Evolutionary conservation across 75 land plant genomes (phyloP).

Genomic region (Azolla pinnata): DNA sequence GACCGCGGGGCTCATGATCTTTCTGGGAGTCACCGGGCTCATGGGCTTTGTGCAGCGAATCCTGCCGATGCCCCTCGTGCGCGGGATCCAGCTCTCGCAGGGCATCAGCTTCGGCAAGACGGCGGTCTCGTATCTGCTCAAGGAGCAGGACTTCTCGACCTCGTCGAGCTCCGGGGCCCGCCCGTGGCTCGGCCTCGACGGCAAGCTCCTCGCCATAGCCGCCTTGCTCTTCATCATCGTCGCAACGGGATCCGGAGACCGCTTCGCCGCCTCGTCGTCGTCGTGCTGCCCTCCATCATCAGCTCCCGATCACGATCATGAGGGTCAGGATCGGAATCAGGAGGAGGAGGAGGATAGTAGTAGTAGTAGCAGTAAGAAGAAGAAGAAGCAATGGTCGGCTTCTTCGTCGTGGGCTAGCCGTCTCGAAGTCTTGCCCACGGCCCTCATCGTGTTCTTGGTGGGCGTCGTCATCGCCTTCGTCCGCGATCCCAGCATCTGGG

Average conservation of each 20-base stretch:
- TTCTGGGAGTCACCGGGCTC: slow-evolving; percentile 48
- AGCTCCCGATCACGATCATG: too few species aligned
- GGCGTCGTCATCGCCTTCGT: slow-evolving; percentile 53
- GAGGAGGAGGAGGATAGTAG: too few species aligned
- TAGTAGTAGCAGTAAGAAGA: too few species aligned
- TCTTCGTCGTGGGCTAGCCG: background rate
- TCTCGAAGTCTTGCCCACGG: slow-evolving; percentile 46
- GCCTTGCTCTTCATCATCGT: slow-evolving; percentile 45
- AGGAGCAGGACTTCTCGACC: slow-evolving; percentile 49
- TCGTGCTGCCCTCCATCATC: too few species aligned
- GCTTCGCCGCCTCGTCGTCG: background rate
- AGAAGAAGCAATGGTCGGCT: too few species aligned
- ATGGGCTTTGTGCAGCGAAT: slow-evolving; percentile 52
- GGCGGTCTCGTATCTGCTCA: slow-evolving; percentile 67
- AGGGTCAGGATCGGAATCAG: too few species aligned
- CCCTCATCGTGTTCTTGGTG: slow-evolving; percentile 56
- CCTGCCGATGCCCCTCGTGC: slow-evolving; percentile 79
- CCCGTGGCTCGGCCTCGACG: slow-evolving; percentile 70
- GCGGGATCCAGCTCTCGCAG: slow-evolving; percentile 80
- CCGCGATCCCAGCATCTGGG: slow-evolving; percentile 47
- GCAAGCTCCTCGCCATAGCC: slow-evolving; percentile 50
- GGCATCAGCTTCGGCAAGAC: slow-evolving; percentile 72
- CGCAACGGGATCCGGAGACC: slow-evolving; percentile 55
- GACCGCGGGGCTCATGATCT: slow-evolving; percentile 1
- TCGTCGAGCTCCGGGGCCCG: slow-evolving; percentile 33